A percentile compares a stretch with the other conserved stretches of the same genome.
phyloP scores from a whole-genome alignment of 768 basidiomycete genomes.

The Myochromella boudieri region DNA sequence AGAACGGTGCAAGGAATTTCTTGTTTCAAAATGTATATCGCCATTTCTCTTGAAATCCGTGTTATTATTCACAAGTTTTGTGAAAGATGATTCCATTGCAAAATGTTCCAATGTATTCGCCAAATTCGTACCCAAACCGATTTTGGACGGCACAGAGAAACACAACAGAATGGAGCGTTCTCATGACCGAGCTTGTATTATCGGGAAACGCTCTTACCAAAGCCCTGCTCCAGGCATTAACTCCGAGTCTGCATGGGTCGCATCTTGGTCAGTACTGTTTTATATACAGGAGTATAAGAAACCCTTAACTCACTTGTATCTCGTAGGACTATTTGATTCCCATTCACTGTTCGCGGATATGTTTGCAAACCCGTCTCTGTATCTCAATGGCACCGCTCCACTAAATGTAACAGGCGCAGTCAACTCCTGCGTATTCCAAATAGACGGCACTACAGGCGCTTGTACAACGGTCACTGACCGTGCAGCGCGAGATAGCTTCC shows the following conservation, averaged over 20 bases:
- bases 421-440: conserved; percentile 44
- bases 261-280: conserved; percentile 53
- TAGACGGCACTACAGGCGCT: conserved; percentile 23
- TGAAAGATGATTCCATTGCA: conserved; percentile 60
- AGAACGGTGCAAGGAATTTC: conserved; percentile 63
- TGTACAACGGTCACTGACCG: conserved; percentile 32
- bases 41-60: conserved; percentile 16
- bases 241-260: conserved; percentile 46
- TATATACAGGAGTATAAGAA: neutral
- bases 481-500: conserved; percentile 42
- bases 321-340: conserved; percentile 66
- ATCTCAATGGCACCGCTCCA: conserved; percentile 65
- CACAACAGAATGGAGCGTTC: conserved; percentile 55
- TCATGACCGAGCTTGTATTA: conserved; percentile 51
- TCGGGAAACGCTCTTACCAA: conserved; percentile 53
- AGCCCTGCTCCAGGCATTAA: conserved; percentile 49
- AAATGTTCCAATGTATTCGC: conserved; percentile 44
- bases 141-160: conserved; percentile 54
- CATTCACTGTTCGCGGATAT: conserved; percentile 62
- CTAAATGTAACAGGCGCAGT: conserved; percentile 56
- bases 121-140: conserved; percentile 43
- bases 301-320: neutral
- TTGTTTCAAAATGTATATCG: conserved; percentile 60
- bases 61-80: neutral
- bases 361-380: conserved; percentile 44